Conservation (phyloP, 75 land plant species). For the Picea glauca region DNA sequence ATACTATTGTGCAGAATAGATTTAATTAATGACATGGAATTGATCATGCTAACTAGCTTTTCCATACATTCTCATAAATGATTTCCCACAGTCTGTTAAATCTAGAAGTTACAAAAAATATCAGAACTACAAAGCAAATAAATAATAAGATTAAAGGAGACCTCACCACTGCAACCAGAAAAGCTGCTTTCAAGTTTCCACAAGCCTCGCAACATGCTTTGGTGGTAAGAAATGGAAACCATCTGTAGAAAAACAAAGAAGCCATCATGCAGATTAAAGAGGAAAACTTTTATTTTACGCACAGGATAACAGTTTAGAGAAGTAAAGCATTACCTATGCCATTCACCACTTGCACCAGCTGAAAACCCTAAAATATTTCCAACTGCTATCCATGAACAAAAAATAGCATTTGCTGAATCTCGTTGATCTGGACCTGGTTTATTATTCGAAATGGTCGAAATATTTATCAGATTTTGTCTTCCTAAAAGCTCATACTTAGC, state of each 20-base stretch:
- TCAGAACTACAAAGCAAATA: constrained; percentile 6
- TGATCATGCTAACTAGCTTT: not conserved
- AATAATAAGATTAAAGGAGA: not conserved
- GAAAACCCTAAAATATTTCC: constrained; percentile 97
- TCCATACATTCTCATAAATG: no score
- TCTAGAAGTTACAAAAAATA: not conserved
- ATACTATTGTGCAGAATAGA: not conserved
- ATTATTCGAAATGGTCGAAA: constrained; percentile 8
- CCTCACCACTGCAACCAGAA: constrained; percentile 88
- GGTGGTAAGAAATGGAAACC: constrained; percentile 86
- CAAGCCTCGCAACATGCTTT: constrained; percentile 93
- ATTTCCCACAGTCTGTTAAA: not conserved
- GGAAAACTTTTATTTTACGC: not conserved
- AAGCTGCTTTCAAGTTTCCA: constrained; percentile 97
- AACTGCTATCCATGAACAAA: constrained; percentile 95
- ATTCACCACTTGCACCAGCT: constrained; percentile 87
- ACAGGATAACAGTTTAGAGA: not conserved
- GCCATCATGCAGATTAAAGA: not conserved
- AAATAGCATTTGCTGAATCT: constrained; percentile 86
- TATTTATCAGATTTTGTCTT: not conserved
- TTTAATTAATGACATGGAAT: no score
- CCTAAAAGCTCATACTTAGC: not conserved
- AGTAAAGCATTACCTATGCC: constrained; percentile 62
- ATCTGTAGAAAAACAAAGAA: constrained; percentile 29
- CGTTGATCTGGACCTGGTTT: constrained; percentile 73